A percentile compares a stretch with the other conserved stretches of the same genome.
These are phyloP conservation scores for Mycosphaerella arachidis DNA, from an alignment of 2,329 filamentous ascomycete genomes.

Conservation along the genomic window DNA sequence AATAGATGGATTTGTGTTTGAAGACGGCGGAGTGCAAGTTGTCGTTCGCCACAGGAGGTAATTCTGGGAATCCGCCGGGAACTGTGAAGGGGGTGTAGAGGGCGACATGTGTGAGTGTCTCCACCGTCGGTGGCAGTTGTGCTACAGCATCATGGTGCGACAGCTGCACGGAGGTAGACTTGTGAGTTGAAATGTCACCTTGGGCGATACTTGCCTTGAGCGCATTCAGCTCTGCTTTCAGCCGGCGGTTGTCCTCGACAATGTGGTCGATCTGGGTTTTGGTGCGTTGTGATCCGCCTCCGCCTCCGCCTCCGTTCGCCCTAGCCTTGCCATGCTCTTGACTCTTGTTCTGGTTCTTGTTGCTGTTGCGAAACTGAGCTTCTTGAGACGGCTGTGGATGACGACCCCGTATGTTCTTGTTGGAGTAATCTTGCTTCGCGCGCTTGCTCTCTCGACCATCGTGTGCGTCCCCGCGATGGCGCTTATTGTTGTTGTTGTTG, in stretches of 20 bases:
- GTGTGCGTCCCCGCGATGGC: neutral
- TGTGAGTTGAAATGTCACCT: neutral
- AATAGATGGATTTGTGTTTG: slow-evolving; percentile 29
- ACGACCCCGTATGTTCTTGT: neutral
- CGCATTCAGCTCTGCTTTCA: neutral
- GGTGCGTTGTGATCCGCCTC: neutral
- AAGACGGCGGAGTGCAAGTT: slow-evolving; percentile 24
- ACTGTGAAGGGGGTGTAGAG: slow-evolving; percentile 21
- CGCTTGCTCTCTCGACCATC: neutral
- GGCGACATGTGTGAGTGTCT: slow-evolving; percentile 11
- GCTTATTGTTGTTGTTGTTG: neutral
- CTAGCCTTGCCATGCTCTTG: neutral
- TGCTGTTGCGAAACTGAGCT: neutral
- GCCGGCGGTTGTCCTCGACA: neutral
- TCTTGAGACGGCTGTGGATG: neutral
- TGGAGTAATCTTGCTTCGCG: neutral
- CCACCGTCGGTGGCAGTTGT: slow-evolving; percentile 18
- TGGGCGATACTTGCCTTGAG: neutral
- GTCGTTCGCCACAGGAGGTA: slow-evolving; percentile 26
- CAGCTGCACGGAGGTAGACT: neutral
- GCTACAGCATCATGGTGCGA: slow-evolving; percentile 16
- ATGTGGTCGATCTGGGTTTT: neutral
- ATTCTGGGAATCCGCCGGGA: slow-evolving; percentile 22
- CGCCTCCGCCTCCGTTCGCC: too few species aligned
- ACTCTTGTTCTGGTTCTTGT: neutral